Conservation (phyloP, 2,329 filamentous ascomycete genomes). For the Paraphoma chrysanthemicola region DNA sequence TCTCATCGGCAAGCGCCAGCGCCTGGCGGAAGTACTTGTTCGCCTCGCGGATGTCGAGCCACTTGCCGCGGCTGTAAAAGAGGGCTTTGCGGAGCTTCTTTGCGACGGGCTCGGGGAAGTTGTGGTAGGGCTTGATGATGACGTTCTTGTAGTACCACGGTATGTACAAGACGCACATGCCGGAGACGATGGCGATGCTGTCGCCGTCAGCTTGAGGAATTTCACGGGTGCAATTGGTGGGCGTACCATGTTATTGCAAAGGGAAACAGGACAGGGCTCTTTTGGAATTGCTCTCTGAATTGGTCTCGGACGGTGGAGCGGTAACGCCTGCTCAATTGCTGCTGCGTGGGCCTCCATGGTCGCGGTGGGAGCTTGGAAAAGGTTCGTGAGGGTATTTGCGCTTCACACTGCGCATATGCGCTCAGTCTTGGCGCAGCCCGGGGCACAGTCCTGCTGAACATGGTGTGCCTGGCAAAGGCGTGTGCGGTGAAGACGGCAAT, state of each 20-base stretch:
- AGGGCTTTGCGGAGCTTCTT: conserved; percentile 82
- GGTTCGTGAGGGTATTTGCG: conserved; percentile 22
- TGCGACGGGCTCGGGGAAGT: conserved; percentile 73
- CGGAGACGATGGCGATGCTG: conserved; percentile 50
- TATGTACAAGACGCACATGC: conserved; percentile 49
- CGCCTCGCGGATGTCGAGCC: conserved; percentile 76
- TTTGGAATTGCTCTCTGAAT: conserved; percentile 43
- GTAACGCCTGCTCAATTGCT: conserved; percentile 36
- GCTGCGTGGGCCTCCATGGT: conserved; percentile 34
- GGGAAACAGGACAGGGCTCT: conserved; percentile 50
- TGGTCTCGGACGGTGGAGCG: conserved; percentile 32
- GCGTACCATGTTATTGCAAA: conserved; percentile 39
- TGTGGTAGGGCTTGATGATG: conserved; percentile 59
- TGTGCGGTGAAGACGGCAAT: conserved; percentile 13
- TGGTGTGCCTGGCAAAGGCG: conserved; percentile 28
- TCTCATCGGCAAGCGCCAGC: conserved; percentile 73
- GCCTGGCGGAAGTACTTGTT: conserved; percentile 85
- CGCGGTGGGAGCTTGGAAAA: conserved; percentile 28
- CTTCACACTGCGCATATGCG: conserved; percentile 33
- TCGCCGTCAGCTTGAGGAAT: conserved; percentile 7
- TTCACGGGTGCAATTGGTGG: neutral
- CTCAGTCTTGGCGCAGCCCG: conserved; percentile 30
- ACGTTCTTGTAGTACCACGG: conserved; percentile 57
- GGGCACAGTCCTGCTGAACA: conserved; percentile 47
- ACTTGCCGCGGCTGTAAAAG: conserved; percentile 75